These are phyloP conservation scores for Trametes meyenii DNA, from an alignment of 768 basidiomycete species.

Conservation along the genomic window DNA sequence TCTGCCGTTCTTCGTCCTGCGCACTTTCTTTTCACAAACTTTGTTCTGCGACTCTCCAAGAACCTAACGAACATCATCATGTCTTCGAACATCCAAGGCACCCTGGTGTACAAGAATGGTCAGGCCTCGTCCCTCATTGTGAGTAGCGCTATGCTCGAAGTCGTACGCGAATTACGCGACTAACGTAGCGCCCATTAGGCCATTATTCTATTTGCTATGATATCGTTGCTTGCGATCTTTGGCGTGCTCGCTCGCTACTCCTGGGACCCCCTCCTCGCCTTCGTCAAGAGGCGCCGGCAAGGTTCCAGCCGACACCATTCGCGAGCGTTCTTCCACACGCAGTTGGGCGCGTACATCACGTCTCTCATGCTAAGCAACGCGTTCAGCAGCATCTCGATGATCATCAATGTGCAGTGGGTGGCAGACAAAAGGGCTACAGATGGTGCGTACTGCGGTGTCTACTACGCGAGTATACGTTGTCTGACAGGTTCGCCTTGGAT, in stretches of 20 bases:
- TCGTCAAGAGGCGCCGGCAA: slow-evolving; percentile 23
- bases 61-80: slow-evolving; percentile 31
- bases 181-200: slow-evolving; percentile 30
- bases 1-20: slow-evolving; percentile 26
- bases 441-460: slow-evolving; percentile 3
- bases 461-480: background rate
- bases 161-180: background rate
- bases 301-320: slow-evolving; percentile 9
- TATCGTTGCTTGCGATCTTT: slow-evolving; percentile 56
- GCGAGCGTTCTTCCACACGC: slow-evolving; percentile 69
- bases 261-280: slow-evolving; percentile 47
- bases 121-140: slow-evolving; percentile 29
- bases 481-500: background rate
- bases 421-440: slow-evolving; percentile 3
- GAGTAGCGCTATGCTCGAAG: slow-evolving; percentile 10
- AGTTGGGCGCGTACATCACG: slow-evolving; percentile 68
- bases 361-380: slow-evolving; percentile 65
- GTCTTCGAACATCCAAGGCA: slow-evolving; percentile 22
- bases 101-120: slow-evolving; percentile 27
- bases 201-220: slow-evolving; percentile 54
- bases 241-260: slow-evolving; percentile 51
- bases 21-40: slow-evolving; percentile 26
- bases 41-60: slow-evolving; percentile 33
- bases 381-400: slow-evolving; percentile 52
- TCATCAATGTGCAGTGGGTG: slow-evolving; percentile 56